These are phyloP conservation scores for Nakazawaea molendinolei DNA, from an alignment of 805 yeast species.

Conservation along the genomic window DNA sequence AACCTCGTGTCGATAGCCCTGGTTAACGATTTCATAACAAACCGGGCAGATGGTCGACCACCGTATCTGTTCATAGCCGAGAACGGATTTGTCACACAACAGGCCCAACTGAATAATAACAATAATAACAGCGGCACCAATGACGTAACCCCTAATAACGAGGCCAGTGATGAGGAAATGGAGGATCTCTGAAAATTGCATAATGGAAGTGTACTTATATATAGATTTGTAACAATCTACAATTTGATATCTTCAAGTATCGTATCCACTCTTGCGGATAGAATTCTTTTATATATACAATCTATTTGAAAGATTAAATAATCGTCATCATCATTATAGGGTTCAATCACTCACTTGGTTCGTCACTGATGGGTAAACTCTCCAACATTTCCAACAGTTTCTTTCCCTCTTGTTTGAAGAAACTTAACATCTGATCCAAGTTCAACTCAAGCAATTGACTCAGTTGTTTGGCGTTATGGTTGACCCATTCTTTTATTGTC, in stretches of 20 bases:
- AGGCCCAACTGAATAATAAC: too few relatives aligned
- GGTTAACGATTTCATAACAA: too few relatives aligned
- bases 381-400: conserved; percentile 40
- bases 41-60: too few relatives aligned
- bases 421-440: conserved; percentile 38
- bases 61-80: too few relatives aligned
- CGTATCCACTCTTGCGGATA: too few relatives aligned
- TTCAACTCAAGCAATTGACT: conserved; percentile 38
- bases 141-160: not conserved
- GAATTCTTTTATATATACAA: too few relatives aligned
- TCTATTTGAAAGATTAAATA: conserved; percentile 15
- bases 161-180: conserved; percentile 6
- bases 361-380: conserved; percentile 25
- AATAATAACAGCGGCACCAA: too few relatives aligned
- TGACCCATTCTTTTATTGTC: conserved; percentile 69
- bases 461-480: conserved; percentile 47
- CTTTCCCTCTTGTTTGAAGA: conserved; percentile 41
- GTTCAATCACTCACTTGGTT: conserved; percentile 2
- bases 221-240: not conserved
- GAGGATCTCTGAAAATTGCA: not conserved
- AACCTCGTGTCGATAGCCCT: too few relatives aligned
- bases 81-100: too few relatives aligned
- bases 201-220: not conserved
- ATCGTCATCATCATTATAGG: conserved; percentile 11
- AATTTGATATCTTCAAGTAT: not conserved